A percentile compares a stretch with the other conserved stretches of the same genome.
These are phyloP conservation scores for Candida peoriensis DNA, from an alignment of 805 yeast species.

Conservation along the genomic window DNA sequence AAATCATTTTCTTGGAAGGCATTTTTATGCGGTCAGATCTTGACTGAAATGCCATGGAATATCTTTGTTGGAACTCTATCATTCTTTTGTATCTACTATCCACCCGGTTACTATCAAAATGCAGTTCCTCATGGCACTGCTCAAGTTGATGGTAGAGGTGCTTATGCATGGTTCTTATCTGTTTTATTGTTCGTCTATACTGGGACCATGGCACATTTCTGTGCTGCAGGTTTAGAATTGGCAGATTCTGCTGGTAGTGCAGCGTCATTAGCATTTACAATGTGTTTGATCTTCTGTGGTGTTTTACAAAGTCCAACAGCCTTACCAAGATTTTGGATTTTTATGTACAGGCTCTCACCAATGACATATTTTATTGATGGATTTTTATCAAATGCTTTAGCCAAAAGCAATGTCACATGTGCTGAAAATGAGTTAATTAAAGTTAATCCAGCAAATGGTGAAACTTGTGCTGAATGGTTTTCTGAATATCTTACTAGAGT, in stretches of 20 bases:
- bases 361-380: slow-evolving; percentile 61
- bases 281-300: slow-evolving; percentile 71
- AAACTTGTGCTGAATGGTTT: slow-evolving; percentile 55
- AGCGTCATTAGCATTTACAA: slow-evolving; percentile 48
- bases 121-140: slow-evolving; percentile 46
- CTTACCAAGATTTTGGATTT: slow-evolving; percentile 69
- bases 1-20: slow-evolving; percentile 65
- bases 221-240: slow-evolving; percentile 52
- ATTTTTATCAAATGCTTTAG: slow-evolving; percentile 49
- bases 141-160: slow-evolving; percentile 44
- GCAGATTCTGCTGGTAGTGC: slow-evolving; percentile 62
- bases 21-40: slow-evolving; percentile 55
- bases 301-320: slow-evolving; percentile 51
- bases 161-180: slow-evolving; percentile 35
- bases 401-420: slow-evolving; percentile 43
- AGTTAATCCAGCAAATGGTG: slow-evolving; percentile 49
- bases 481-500: slow-evolving; percentile 25
- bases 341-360: slow-evolving; percentile 71
- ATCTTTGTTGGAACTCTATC: slow-evolving; percentile 54
- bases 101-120: slow-evolving; percentile 54
- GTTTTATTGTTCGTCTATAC: slow-evolving; percentile 47
- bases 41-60: slow-evolving; percentile 66
- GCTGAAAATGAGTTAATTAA: slow-evolving; percentile 39
- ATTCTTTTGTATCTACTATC: slow-evolving; percentile 65
- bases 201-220: slow-evolving; percentile 51